Conservation (phyloP, 2,329 filamentous ascomycete species). For the Hymenoscyphus scutula region DNA sequence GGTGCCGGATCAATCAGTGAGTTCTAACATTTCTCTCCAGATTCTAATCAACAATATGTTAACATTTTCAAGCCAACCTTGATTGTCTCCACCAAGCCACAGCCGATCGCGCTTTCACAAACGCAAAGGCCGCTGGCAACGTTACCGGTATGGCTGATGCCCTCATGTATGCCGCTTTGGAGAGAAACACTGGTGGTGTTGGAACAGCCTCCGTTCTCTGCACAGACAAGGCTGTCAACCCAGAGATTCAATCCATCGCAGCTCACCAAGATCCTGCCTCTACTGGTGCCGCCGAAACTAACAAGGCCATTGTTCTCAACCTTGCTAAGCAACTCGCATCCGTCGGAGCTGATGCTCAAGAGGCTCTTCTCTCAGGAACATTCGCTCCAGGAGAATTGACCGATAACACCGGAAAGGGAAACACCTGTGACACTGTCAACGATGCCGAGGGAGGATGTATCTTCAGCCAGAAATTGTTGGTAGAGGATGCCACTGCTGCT, state of each 20-base stretch:
- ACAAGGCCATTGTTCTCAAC: slow-evolving; percentile 59
- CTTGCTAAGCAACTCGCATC: slow-evolving; percentile 58
- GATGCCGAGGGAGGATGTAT: slow-evolving; percentile 55
- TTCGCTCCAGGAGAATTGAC: slow-evolving; percentile 55
- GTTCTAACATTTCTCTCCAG: neutral
- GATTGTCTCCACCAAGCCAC: slow-evolving; percentile 59
- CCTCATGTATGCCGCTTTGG: slow-evolving; percentile 52
- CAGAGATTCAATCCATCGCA: slow-evolving; percentile 61
- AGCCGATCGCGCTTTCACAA: slow-evolving; percentile 60
- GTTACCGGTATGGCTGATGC: slow-evolving; percentile 51
- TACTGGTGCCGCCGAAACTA: slow-evolving; percentile 51
- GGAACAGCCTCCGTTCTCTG: slow-evolving; percentile 58
- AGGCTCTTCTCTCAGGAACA: slow-evolving; percentile 59
- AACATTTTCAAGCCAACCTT: slow-evolving; percentile 38
- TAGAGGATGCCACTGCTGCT: slow-evolving; percentile 51
- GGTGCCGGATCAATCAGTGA: slow-evolving; percentile 46
- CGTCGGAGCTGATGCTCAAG: slow-evolving; percentile 60
- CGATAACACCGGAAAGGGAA: slow-evolving; percentile 47
- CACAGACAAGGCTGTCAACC: slow-evolving; percentile 57
- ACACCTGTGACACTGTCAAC: slow-evolving; percentile 49
- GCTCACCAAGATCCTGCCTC: slow-evolving; percentile 69
- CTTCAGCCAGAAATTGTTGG: slow-evolving; percentile 50
- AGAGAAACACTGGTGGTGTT: slow-evolving; percentile 59
- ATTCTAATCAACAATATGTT: neutral
- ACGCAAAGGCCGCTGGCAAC: slow-evolving; percentile 55